Conservation (phyloP, 768 basidiomycete species). For the Lactifluus piperatus region DNA sequence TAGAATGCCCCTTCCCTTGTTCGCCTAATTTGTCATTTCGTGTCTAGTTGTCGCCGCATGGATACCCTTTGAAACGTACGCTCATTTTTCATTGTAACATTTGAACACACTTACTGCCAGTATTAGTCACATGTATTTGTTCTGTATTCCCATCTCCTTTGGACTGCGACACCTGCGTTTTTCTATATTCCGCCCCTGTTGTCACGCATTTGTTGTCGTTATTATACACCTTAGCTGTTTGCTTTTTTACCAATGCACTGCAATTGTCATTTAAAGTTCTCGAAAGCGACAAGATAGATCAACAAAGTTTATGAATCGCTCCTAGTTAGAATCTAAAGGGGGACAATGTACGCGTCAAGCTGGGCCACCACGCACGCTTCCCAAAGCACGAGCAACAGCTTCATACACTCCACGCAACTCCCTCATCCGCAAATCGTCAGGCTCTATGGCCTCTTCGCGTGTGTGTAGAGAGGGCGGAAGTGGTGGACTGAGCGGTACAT, state of each 20-base stretch:
- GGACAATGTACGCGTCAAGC: neutral
- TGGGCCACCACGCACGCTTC: neutral
- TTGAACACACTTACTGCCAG: neutral
- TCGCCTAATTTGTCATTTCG: neutral
- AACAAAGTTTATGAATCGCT: neutral
- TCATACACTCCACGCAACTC: conserved; percentile 15
- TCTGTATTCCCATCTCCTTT: conserved; percentile 1
- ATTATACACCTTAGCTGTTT: neutral
- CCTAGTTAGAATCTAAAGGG: neutral
- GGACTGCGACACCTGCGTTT: conserved; percentile 9
- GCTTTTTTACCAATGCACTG: conserved; percentile 1
- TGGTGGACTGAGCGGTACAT: conserved; percentile 17
- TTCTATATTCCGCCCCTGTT: neutral
- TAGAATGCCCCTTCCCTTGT: neutral
- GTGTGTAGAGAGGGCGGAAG: conserved; percentile 13
- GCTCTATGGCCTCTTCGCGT: conserved; percentile 8
- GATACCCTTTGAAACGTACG: conserved; percentile 1
- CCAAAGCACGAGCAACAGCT: conserved; percentile 18
- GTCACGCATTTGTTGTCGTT: conserved; percentile 1
- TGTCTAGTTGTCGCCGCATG: neutral
- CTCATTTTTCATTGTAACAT: neutral
- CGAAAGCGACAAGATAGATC: neutral
- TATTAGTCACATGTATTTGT: conserved; percentile 3
- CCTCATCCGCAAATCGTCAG: conserved; percentile 5
- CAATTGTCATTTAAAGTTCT: neutral